A percentile compares a stretch with the other conserved stretches of the same genome.
Evolutionary conservation across 192 early-diverging fungal species (phyloP).

Genomic region (Spizellomyces sp.): DNA sequence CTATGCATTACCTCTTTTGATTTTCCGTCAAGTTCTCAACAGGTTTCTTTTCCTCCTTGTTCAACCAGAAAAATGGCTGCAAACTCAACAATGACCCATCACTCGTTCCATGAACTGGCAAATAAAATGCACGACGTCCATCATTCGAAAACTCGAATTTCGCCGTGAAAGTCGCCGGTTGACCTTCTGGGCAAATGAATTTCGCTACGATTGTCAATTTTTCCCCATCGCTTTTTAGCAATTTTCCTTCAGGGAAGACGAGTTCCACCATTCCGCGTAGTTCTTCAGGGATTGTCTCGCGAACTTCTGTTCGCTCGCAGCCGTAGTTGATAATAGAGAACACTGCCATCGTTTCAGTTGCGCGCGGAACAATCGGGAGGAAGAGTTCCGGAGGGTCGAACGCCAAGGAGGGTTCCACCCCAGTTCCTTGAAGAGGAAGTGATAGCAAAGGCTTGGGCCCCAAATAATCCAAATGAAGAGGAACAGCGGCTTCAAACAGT

Average conservation of each 20-base stretch:
- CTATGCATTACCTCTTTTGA: constrained; percentile 27
- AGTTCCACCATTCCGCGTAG: constrained; percentile 34
- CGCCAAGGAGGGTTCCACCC: constrained; percentile 50
- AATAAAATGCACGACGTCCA: constrained; percentile 35
- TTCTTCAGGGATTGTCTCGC: constrained; percentile 30
- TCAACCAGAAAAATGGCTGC: constrained; percentile 33
- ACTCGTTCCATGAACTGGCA: constrained; percentile 50
- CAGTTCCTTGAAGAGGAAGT: constrained; percentile 39
- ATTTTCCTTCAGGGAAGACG: constrained; percentile 53
- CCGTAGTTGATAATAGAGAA: constrained; percentile 57
- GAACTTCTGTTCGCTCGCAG: constrained; percentile 54
- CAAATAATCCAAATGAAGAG: constrained; percentile 46
- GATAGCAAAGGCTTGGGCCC: constrained; percentile 40
- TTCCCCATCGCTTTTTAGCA: constrained; percentile 53
- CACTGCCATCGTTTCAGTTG: constrained; percentile 29
- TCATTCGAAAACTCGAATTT: constrained; percentile 44
- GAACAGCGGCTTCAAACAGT: constrained; percentile 32
- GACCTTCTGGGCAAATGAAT: constrained; percentile 31
- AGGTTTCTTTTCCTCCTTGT: constrained; percentile 1
- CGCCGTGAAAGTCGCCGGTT: constrained; percentile 47
- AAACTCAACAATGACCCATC: constrained; percentile 43
- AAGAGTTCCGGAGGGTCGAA: constrained; percentile 57
- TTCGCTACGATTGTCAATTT: constrained; percentile 43
- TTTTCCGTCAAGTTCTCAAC: constrained; percentile 23
- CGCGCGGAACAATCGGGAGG: constrained; percentile 44